A percentile compares a stretch with the other conserved stretches of the same genome.
Conservation (phyloP, 495 filamentous ascomycete species). For the Hyaloscypha hepaticicola region DNA sequence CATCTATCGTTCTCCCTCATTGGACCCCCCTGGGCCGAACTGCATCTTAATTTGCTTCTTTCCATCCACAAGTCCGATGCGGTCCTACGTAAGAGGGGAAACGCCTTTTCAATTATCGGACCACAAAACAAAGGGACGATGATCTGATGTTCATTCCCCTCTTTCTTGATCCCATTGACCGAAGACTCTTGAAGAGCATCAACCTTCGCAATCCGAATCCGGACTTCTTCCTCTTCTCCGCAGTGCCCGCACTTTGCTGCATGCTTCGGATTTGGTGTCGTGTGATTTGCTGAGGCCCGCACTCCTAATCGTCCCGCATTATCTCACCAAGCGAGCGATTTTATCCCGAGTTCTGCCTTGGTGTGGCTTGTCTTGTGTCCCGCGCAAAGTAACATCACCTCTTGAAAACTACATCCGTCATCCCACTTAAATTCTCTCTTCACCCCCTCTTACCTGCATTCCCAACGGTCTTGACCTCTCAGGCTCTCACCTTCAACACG, state of each 20-base stretch:
- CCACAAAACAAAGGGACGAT: constrained; percentile 4
- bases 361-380: not conserved
- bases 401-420: not conserved
- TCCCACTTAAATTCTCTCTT: constrained; percentile 1
- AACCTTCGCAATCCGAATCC: not conserved
- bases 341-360: constrained; percentile 18
- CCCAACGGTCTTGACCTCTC: not conserved
- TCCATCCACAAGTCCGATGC: not conserved
- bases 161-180: not conserved
- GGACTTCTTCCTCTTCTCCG: constrained; percentile 4
- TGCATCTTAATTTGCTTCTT: constrained; percentile 4
- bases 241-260: constrained; percentile 2
- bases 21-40: not conserved
- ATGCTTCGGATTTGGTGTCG: constrained; percentile 1
- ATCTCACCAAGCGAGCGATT: constrained; percentile 6
- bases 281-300: constrained; percentile 5
- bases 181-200: not conserved
- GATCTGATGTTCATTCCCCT: not conserved
- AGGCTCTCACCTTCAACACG: not conserved
- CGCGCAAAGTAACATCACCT: not conserved
- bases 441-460: not conserved
- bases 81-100: not conserved
- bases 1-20: not conserved
- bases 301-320: constrained; percentile 24
- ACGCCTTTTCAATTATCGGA: not conserved